These are phyloP conservation scores for Exserohilum rostratum DNA, from an alignment of 2,329 filamentous ascomycete species.

Conservation along the genomic window DNA sequence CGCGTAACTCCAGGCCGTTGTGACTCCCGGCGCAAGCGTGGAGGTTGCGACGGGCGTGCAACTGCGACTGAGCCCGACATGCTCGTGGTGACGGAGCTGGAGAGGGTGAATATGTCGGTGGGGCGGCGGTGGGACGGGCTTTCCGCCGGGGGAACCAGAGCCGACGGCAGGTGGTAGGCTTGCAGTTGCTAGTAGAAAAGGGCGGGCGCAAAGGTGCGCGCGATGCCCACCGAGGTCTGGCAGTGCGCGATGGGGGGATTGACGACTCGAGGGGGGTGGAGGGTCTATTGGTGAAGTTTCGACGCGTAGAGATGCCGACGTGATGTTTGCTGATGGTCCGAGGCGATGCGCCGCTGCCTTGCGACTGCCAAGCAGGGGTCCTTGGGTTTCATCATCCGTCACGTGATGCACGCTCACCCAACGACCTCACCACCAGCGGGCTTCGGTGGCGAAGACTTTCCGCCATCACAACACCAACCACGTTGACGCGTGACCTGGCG, in stretches of 20 bases:
- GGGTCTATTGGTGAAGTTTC: slow-evolving; percentile 1
- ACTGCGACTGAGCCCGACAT: slow-evolving; percentile 45
- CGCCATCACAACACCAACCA: neutral
- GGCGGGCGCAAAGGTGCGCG: slow-evolving; percentile 25
- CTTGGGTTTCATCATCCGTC: slow-evolving; percentile 13
- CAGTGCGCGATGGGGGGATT: slow-evolving; percentile 5
- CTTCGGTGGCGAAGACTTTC: neutral
- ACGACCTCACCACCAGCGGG: neutral
- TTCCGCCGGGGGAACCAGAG: slow-evolving; percentile 19
- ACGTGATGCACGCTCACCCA: slow-evolving; percentile 6
- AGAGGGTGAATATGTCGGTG: slow-evolving; percentile 18
- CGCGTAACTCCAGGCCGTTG: slow-evolving; percentile 49
- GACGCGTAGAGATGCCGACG: slow-evolving; percentile 16
- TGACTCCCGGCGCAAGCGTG: slow-evolving; percentile 52
- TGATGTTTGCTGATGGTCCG: slow-evolving; percentile 23
- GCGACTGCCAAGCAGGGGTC: slow-evolving; percentile 14
- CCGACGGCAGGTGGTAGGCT: slow-evolving; percentile 12
- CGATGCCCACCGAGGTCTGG: slow-evolving; percentile 10
- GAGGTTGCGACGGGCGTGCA: slow-evolving; percentile 48
- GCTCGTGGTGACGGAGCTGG: slow-evolving; percentile 16
- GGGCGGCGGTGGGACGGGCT: slow-evolving; percentile 21
- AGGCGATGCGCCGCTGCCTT: slow-evolving; percentile 12
- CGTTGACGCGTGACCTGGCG: too few species aligned
- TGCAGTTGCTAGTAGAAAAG: neutral
- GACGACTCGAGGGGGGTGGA: neutral